Conservation (phyloP, 2,329 filamentous ascomycete genomes). For the Didymella pinodella region DNA sequence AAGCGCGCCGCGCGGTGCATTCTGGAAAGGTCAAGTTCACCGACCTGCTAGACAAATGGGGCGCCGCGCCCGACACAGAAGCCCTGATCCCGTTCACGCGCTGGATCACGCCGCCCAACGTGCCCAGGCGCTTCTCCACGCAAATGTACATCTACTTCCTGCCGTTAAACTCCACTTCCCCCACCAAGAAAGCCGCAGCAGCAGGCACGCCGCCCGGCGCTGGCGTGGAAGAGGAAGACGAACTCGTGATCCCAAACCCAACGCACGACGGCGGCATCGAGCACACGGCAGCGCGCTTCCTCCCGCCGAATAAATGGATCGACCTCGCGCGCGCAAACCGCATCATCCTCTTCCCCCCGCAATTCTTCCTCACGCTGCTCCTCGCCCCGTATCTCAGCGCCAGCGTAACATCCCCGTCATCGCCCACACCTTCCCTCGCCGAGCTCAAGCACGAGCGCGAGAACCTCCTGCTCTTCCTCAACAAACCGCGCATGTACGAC, state of each 20-base stretch:
- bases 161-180: slow-evolving; percentile 59
- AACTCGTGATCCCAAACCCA: slow-evolving; percentile 71
- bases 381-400: slow-evolving; percentile 63
- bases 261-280: slow-evolving; percentile 74
- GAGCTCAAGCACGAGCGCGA: slow-evolving; percentile 53
- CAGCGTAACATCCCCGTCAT: slow-evolving; percentile 33
- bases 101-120: slow-evolving; percentile 83
- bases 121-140: slow-evolving; percentile 83
- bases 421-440: slow-evolving; percentile 37
- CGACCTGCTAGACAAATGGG: slow-evolving; percentile 68
- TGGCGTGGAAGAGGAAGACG: slow-evolving; percentile 47
- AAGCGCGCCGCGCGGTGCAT: slow-evolving; percentile 74
- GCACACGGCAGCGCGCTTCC: slow-evolving; percentile 80
- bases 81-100: slow-evolving; percentile 82
- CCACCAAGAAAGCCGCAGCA: slow-evolving; percentile 44
- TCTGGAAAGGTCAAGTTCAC: slow-evolving; percentile 69
- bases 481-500: slow-evolving; percentile 58
- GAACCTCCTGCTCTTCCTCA: slow-evolving; percentile 55
- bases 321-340: slow-evolving; percentile 67
- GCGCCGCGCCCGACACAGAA: slow-evolving; percentile 70
- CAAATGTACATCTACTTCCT: slow-evolving; percentile 98
- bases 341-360: slow-evolving; percentile 89
- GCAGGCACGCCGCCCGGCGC: slow-evolving; percentile 42
- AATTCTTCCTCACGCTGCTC: slow-evolving; percentile 75
- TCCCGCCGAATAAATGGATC: slow-evolving; percentile 74